Evolutionary conservation across 1,284 basidiomycete species (phyloP).

Genomic region (Thecaphora frezii): DNA sequence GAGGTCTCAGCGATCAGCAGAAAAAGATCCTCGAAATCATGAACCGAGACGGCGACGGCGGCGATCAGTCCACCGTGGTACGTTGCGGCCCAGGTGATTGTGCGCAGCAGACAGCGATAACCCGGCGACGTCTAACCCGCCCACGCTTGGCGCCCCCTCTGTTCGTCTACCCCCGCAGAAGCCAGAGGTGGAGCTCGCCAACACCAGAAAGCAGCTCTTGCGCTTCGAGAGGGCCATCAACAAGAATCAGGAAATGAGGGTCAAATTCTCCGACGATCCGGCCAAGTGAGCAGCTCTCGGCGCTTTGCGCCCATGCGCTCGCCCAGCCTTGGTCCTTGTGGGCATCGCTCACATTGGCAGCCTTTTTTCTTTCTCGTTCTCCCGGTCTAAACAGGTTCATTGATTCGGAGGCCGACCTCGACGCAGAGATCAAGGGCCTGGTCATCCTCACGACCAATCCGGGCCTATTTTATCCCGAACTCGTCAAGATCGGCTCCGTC

Average conservation of each 20-base stretch:
- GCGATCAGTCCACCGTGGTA: conserved; percentile 6
- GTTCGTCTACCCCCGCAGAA: conserved; percentile 3
- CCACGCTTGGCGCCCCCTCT: too few species aligned
- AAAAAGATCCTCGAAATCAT: conserved; percentile 53
- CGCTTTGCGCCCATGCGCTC: too few species aligned
- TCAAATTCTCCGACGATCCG: conserved; percentile 55
- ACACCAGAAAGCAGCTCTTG: conserved; percentile 74
- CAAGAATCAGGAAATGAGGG: conserved; percentile 92
- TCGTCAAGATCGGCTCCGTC: conserved; percentile 75
- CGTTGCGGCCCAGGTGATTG: too few species aligned
- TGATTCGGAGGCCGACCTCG: conserved; percentile 93
- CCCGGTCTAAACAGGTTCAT: conserved; percentile 93
- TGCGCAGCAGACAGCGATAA: too few species aligned
- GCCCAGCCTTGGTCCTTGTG: neutral
- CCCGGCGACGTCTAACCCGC: too few species aligned
- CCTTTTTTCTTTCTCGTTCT: neutral
- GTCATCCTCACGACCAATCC: conserved; percentile 88
- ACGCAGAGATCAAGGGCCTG: conserved; percentile 75
- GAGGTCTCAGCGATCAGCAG: conserved; percentile 53
- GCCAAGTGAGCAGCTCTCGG: conserved; percentile 50
- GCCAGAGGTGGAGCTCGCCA: conserved; percentile 58
- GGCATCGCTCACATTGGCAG: too few species aligned
- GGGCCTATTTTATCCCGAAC: conserved; percentile 80
- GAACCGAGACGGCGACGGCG: conserved; percentile 17
- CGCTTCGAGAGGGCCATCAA: conserved; percentile 83